phyloP scores from a whole-genome alignment of 23 red algal genomes.

The Porphyridium purpureum region DNA sequence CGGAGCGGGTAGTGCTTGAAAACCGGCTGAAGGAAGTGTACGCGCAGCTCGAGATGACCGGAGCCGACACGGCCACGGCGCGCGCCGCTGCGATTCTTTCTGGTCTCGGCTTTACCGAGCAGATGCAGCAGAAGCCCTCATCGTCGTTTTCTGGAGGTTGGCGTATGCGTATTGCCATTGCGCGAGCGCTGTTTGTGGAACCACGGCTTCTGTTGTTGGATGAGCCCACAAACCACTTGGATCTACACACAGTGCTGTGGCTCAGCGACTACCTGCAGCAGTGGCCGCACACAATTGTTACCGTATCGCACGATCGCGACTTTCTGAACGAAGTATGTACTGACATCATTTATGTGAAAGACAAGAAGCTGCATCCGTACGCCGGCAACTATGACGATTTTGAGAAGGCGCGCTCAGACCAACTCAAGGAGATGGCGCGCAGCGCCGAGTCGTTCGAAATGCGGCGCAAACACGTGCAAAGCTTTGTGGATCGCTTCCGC shows the following conservation, averaged over 20 bases:
- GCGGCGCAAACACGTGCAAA: constrained; percentile 63
- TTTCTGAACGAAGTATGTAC: constrained; percentile 82
- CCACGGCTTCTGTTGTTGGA: constrained; percentile 50
- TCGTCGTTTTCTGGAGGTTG: constrained; percentile 55
- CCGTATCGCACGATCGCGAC: constrained; percentile 87
- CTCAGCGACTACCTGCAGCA: constrained; percentile 49
- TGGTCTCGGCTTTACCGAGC: constrained; percentile 65
- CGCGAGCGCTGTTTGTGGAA: constrained; percentile 62
- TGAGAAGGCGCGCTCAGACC: constrained; percentile 56
- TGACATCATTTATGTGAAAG: constrained; percentile 75
- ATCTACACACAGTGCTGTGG: constrained; percentile 74
- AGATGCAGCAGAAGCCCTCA: constrained; percentile 33
- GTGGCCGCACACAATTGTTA: constrained; percentile 70
- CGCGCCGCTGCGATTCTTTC: constrained; percentile 63
- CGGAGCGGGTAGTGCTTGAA: too few relatives aligned
- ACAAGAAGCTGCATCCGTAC: constrained; percentile 65
- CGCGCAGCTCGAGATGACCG: constrained; percentile 48
- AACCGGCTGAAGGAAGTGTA: constrained; percentile 60
- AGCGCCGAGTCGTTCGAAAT: constrained; percentile 57
- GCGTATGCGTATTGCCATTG: constrained; percentile 11
- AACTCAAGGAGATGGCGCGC: constrained; percentile 40
- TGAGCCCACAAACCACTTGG: constrained; percentile 32
- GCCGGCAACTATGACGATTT: constrained; percentile 94
- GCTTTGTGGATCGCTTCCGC: constrained; percentile 81
- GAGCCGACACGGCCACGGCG: constrained; percentile 60